phyloP scores from a whole-genome alignment of 129 eudicot species.

The Lonicera japonica region DNA sequence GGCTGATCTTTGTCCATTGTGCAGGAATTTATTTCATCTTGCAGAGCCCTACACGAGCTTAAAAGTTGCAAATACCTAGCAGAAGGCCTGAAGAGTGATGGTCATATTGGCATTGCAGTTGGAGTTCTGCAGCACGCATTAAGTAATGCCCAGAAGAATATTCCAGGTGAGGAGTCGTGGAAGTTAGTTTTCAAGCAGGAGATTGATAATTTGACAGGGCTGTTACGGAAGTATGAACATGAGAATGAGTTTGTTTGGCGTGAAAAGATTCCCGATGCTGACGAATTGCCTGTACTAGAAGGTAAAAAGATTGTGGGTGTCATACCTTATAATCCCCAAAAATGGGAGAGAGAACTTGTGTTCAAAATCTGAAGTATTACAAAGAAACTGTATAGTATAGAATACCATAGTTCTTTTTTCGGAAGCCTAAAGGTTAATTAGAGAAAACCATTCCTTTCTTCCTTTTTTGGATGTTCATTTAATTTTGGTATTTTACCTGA shows the following conservation, averaged over 20 bases:
- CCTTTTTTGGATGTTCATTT: too few relatives aligned
- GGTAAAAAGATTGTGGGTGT: constrained; percentile 43
- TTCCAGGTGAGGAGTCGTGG: constrained; percentile 58
- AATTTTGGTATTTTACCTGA: too few relatives aligned
- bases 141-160: constrained; percentile 25
- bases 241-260: constrained; percentile 73
- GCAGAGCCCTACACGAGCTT: constrained; percentile 48
- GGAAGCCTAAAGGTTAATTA: neutral
- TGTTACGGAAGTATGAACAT: constrained; percentile 40
- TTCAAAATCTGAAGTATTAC: constrained; percentile 31
- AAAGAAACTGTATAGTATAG: neutral
- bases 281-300: constrained; percentile 48
- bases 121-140: constrained; percentile 44
- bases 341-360: constrained; percentile 44
- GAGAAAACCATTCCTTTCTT: too few relatives aligned
- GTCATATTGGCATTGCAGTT: constrained; percentile 45
- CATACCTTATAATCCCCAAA: constrained; percentile 47
- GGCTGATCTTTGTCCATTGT: constrained; percentile 7
- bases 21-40: constrained; percentile 55
- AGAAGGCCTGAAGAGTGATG: constrained; percentile 31
- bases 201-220: constrained; percentile 22
- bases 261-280: constrained; percentile 41
- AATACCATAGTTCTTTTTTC: neutral
- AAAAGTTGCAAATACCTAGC: constrained; percentile 54
- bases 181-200: constrained; percentile 34